Evolutionary conservation across 2,329 filamentous ascomycete species (phyloP), one percentile per base, ranked within the genome.

Genomic region (Penicillium decumbens): DNA sequence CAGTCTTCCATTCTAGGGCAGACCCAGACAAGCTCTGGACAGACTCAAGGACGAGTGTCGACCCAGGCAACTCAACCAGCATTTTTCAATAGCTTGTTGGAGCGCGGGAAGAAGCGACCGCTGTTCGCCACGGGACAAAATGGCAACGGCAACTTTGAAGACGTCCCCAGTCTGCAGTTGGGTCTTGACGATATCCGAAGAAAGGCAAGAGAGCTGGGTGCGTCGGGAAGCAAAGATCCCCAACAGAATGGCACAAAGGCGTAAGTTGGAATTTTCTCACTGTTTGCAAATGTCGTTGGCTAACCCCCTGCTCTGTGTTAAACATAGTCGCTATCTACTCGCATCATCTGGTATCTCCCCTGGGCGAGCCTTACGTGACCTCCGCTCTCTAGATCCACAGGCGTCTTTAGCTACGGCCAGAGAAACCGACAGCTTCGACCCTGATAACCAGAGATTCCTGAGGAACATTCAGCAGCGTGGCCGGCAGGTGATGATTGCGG

Each of bases 291-390:
- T 33, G 6, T 12, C 9, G 9, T 15, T 40, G 25, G 6, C 41
- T 53, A 38, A 49, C 27, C 20, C 44, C 35, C 43, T 38, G 45
- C 18, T 52, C 44, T 18, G 6, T 53, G 65, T 40, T 39, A 40
- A 37, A 37, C 20, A 12, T 54, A 91, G 87, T 62, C 92, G 96
- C 68, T 96, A 95, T 70, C 79, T 97, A 35, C 84, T 98, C 43
- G 90, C 92, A 25, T 92, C 89, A 6, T 97, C 93, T 10, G 93
- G 93, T 29, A 88, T 98, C 49, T 89, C 95, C 64, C 89, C 92
- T 12, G 86, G 88, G 35, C 81, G 86, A 55, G 89, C 92, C 12
- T 82, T 95, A 44, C 88, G 88, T 67, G 92, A 97, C 63, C 82
- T 98, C 20, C 88, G 89, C 63, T 81, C 85, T 50, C 84, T 97